Conservation (phyloP, 2,329 filamentous ascomycete species). For the Talaromyces sp. region DNA sequence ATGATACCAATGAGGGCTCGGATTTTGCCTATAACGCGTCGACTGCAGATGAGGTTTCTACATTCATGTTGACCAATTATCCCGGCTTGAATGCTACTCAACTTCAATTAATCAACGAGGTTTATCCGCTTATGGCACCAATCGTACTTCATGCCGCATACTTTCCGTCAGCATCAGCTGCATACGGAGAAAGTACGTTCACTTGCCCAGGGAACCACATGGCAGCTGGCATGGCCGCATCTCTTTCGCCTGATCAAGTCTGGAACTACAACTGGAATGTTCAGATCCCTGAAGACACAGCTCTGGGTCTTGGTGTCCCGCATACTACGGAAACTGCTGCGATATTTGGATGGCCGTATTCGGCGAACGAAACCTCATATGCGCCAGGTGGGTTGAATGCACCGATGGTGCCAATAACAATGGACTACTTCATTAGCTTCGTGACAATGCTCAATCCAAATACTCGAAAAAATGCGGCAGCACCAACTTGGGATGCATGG, state of each 20-base stretch:
- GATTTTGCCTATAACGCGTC: slow-evolving; percentile 46
- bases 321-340: slow-evolving; percentile 64
- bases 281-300: slow-evolving; percentile 48
- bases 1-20: slow-evolving; percentile 62
- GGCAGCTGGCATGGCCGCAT: slow-evolving; percentile 43
- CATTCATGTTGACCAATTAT: slow-evolving; percentile 56
- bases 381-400: slow-evolving; percentile 43
- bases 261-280: slow-evolving; percentile 71
- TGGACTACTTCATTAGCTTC: slow-evolving; percentile 71
- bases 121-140: slow-evolving; percentile 45
- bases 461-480: slow-evolving; percentile 38
- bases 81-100: slow-evolving; percentile 49
- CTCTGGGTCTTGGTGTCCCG: slow-evolving; percentile 56
- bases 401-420: slow-evolving; percentile 55
- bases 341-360: slow-evolving; percentile 61
- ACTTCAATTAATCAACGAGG: slow-evolving; percentile 53
- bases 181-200: slow-evolving; percentile 47
- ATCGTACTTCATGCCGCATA: slow-evolving; percentile 28
- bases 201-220: slow-evolving; percentile 43
- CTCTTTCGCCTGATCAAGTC: slow-evolving; percentile 38
- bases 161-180: slow-evolving; percentile 36
- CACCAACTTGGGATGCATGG: slow-evolving; percentile 49
- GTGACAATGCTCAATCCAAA: slow-evolving; percentile 64
- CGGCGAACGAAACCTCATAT: slow-evolving; percentile 22
- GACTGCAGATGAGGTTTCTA: slow-evolving; percentile 46